phyloP scores from a whole-genome alignment of 108 stramenopile genomes.

The Stephanodiscus minutulus region DNA sequence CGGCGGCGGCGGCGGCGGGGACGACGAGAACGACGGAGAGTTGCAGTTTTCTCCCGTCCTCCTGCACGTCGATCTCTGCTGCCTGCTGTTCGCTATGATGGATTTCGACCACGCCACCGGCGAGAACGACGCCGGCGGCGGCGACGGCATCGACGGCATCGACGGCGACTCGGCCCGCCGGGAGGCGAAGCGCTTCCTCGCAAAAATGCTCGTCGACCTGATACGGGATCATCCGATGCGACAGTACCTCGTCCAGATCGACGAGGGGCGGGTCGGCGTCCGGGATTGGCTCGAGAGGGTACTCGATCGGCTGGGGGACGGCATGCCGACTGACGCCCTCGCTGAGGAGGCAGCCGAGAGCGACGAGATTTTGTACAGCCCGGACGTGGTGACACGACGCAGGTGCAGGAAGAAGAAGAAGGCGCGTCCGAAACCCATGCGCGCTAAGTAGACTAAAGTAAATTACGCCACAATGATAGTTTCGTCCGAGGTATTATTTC shows the following conservation, averaged over 20 bases:
- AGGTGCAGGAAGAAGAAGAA: conserved; percentile 29
- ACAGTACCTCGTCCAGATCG: conserved; percentile 52
- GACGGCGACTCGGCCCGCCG: conserved; percentile 6
- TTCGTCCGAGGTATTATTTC: too few relatives aligned
- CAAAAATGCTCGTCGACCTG: conserved; percentile 34
- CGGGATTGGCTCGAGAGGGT: conserved; percentile 54
- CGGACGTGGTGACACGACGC: conserved; percentile 37
- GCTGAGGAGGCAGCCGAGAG: conserved; percentile 41
- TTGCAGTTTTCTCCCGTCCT: conserved; percentile 69
- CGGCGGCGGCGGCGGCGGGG: not conserved
- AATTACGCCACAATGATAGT: too few relatives aligned
- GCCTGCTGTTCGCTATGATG: conserved; percentile 56
- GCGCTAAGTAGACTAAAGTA: conserved; percentile 4
- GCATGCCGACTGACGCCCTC: not conserved
- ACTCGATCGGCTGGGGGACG: conserved; percentile 8
- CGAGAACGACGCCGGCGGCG: conserved; percentile 17
- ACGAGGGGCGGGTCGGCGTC: conserved; percentile 37
- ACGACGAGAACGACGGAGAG: conserved; percentile 66
- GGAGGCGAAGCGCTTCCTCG: conserved; percentile 38
- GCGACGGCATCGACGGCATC: conserved; percentile 7
- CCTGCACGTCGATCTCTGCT: conserved; percentile 68
- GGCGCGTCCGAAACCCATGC: not conserved
- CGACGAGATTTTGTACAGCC: conserved; percentile 49
- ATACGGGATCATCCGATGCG: conserved; percentile 54
- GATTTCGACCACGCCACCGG: conserved; percentile 34